Conservation (phyloP, 176 grass and related monocot species). For the Zoysia pacifica region DNA sequence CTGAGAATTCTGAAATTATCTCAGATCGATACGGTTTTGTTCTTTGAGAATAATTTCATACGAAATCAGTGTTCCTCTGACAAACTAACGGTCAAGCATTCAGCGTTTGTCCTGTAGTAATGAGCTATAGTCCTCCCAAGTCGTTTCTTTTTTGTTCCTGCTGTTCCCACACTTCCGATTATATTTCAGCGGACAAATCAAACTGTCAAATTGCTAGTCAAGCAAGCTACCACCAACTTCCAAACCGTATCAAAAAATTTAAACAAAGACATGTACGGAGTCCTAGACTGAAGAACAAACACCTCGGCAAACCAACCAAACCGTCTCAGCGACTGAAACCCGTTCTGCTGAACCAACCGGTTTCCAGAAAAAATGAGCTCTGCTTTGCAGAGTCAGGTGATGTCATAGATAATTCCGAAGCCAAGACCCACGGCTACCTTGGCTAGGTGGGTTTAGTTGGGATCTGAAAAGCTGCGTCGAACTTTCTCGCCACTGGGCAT, state of each 20-base stretch:
- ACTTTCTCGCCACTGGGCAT: slow-evolving; percentile 16
- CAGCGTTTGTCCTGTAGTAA: too few relatives aligned
- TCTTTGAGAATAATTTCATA: not conserved
- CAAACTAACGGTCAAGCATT: not conserved
- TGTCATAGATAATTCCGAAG: not conserved
- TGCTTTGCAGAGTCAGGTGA: not conserved
- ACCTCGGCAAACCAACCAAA: slow-evolving; percentile 8
- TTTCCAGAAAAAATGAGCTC: not conserved
- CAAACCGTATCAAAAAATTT: not conserved
- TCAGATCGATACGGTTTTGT: not conserved
- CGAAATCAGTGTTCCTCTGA: not conserved
- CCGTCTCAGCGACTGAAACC: not conserved
- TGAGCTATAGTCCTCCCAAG: too few relatives aligned
- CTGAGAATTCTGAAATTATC: not conserved
- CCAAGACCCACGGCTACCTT: not conserved
- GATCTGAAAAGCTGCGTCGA: not conserved
- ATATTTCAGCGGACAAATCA: not conserved
- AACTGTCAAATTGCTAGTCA: slow-evolving; percentile 10
- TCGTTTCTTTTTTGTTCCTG: not conserved
- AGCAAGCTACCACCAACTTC: not conserved
- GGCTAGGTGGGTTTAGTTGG: not conserved
- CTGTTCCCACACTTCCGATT: not conserved
- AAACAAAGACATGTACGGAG: not conserved
- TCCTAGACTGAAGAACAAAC: not conserved
- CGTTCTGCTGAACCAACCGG: not conserved